Evolutionary conservation across 2,329 filamentous ascomycete genomes (phyloP), one percentile per base, ranked within the genome.

Genomic region (Thelonectria blattea): DNA sequence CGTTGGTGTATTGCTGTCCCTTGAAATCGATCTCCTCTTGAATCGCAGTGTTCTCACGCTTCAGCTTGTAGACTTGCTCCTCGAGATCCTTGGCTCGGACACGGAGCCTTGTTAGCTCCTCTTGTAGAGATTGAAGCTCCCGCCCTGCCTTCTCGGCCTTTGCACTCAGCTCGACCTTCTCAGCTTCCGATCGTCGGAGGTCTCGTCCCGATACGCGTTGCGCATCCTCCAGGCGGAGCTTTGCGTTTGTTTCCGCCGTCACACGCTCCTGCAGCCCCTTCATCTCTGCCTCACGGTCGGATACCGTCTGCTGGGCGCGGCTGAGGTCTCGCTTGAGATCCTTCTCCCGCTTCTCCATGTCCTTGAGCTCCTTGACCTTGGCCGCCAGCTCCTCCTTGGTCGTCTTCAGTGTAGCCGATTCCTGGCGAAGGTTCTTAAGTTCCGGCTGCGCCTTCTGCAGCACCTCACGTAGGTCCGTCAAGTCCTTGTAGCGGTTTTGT

Each of bases 381-480:
- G 74, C 71, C 1, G 84, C 81, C 2, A 97, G 82, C 62, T 96
- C 91, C 48, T 93, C 90, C 71, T 90, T 94, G 3, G 86, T 83
- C 0, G 81, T 81, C 74, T 92, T 93, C 34, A 98, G 81, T 42
- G 88, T 85, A 0, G 86, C 85, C 30, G 91, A 88, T 68, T 98
- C 93, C 50, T 89, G 87, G 8, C 92, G 87, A 18, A 98, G 81
- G 46, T 81, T 88, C 73, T 89, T 90, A 22, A 98, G 80, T 75
- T 99, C 94, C 0, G 92, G 91, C 71, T 97, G 93, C 1, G 91
- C 85, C 73, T 95, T 96, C 66, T 93, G 89, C 30, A 97, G 76
- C 2, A 93, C 82, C 62, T 94, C 91, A 18, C 89, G 85, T 47
- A 97, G 80, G 27, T 96, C 91, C 0, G 88, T 89, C 2, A 97